These are phyloP conservation scores for Scutellaria minor DNA, from an alignment of 257 asterid genomes.

Conservation along the genomic window DNA sequence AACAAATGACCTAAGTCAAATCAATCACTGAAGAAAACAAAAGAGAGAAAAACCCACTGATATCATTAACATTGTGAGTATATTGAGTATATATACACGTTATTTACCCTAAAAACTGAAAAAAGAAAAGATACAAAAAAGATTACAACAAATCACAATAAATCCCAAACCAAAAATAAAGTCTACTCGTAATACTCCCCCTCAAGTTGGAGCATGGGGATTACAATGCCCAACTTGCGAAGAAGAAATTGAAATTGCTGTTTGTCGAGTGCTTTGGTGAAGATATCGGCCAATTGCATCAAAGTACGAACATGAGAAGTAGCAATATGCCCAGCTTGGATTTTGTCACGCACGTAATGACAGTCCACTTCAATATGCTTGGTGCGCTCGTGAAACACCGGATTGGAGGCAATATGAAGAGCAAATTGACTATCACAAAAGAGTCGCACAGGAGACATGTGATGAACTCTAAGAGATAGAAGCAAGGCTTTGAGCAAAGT, in stretches of 20 bases:
- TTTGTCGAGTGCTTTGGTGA: not conserved
- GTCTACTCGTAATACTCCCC: not conserved
- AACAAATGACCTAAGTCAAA: no score
- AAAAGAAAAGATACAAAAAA: no score
- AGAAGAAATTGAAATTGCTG: not conserved
- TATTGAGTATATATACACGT: no score
- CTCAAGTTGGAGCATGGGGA: not conserved
- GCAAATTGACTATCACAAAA: not conserved
- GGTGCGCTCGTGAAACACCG: not conserved
- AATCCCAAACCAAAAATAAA: no score
- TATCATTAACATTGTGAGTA: no score
- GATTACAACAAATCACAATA: no score
- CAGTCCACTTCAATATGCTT: not conserved
- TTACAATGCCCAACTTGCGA: not conserved
- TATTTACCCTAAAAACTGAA: no score
- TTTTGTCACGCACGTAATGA: not conserved
- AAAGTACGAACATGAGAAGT: not conserved
- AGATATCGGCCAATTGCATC: not conserved
- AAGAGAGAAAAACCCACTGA: no score
- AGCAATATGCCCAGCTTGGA: not conserved
- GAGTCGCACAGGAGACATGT: no score
- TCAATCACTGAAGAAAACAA: no score
- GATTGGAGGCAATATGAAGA: not conserved
- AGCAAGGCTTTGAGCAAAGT: no score
- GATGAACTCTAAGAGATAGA: no score